These are phyloP conservation scores for Boletus pseudo-olivaceus DNA, from an alignment of 768 basidiomycete genomes.

Conservation along the genomic window DNA sequence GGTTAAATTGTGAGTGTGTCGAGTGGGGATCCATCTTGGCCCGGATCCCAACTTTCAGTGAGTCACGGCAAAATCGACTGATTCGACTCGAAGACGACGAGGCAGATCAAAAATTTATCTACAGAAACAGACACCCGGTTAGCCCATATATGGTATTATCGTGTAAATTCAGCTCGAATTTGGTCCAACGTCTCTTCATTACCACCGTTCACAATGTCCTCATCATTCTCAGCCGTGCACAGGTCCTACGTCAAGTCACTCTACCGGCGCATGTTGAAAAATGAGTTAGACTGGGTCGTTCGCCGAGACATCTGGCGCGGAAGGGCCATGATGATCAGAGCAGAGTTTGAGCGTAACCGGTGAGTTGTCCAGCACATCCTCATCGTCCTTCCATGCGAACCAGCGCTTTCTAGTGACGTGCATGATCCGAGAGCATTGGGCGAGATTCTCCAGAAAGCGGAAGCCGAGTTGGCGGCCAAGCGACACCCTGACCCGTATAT, in stretches of 20 bases:
- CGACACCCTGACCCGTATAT: constrained; percentile 93
- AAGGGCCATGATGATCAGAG: constrained; percentile 81
- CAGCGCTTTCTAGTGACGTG: constrained; percentile 54
- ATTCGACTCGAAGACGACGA: not conserved
- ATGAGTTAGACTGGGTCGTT: constrained; percentile 88
- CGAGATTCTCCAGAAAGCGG: constrained; percentile 73
- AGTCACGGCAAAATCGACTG: not conserved
- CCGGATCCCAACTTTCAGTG: not conserved
- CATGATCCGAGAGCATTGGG: constrained; percentile 82
- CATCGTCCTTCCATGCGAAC: not conserved
- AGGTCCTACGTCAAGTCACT: constrained; percentile 87
- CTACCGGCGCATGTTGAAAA: constrained; percentile 82
- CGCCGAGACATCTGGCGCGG: constrained; percentile 83
- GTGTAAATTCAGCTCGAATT: constrained; percentile 6
- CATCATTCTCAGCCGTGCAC: constrained; percentile 71
- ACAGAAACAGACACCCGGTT: not conserved
- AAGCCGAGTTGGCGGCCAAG: constrained; percentile 61
- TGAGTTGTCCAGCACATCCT: constrained; percentile 32
- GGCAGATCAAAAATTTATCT: not conserved
- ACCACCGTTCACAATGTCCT: constrained; percentile 41
- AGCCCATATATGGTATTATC: constrained; percentile 16
- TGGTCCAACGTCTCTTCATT: not conserved
- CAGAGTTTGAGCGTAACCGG: constrained; percentile 93
- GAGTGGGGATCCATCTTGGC: constrained; percentile 74
- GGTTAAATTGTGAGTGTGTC: constrained; percentile 69